Percentiles rank a stretch among this genome's conserved stretches.
Conservation (phyloP, 495 filamentous ascomycete genomes). For the Penicillium robsamsonii region DNA sequence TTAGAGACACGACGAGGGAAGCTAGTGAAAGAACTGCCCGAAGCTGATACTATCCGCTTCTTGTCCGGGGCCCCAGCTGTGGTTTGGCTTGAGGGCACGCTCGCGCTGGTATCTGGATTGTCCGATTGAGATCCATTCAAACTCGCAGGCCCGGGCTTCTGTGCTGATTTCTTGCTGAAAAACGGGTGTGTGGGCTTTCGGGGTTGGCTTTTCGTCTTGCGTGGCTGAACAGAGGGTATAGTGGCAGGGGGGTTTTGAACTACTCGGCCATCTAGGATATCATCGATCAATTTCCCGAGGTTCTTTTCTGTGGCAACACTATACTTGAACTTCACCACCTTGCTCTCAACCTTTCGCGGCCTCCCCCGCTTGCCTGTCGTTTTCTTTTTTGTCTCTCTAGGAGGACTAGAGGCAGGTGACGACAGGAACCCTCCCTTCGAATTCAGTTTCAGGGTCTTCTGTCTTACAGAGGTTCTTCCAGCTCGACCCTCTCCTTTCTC, state of each 20-base stretch:
- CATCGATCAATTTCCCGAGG: constrained; percentile 49
- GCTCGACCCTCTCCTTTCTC: not conserved
- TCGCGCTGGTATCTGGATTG: not conserved
- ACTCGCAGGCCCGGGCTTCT: constrained; percentile 11
- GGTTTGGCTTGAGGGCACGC: constrained; percentile 21
- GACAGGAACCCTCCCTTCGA: constrained; percentile 56
- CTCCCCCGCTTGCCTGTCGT: constrained; percentile 24
- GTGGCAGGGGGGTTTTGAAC: constrained; percentile 5
- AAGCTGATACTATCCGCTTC: constrained; percentile 8
- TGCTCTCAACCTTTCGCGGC: constrained; percentile 22
- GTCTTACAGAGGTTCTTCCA: constrained; percentile 17
- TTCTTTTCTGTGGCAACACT: constrained; percentile 19
- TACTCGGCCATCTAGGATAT: constrained; percentile 42
- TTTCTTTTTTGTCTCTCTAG: constrained; percentile 26
- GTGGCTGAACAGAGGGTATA: constrained; percentile 9
- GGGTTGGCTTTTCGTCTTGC: constrained; percentile 29
- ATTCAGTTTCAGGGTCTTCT: constrained; percentile 54
- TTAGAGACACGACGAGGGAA: constrained; percentile 44
- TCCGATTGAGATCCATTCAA: not conserved
- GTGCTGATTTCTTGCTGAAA: constrained; percentile 53
- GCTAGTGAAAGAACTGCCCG: constrained; percentile 12
- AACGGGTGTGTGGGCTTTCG: constrained; percentile 77
- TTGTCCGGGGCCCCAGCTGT: constrained; percentile 8
- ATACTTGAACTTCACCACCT: constrained; percentile 50
- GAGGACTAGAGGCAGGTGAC: constrained; percentile 41